Percentiles rank a stretch among this genome's conserved stretches.
phyloP scores from a whole-genome alignment of 345 rosid species.

The Eucalyptus grandis region DNA sequence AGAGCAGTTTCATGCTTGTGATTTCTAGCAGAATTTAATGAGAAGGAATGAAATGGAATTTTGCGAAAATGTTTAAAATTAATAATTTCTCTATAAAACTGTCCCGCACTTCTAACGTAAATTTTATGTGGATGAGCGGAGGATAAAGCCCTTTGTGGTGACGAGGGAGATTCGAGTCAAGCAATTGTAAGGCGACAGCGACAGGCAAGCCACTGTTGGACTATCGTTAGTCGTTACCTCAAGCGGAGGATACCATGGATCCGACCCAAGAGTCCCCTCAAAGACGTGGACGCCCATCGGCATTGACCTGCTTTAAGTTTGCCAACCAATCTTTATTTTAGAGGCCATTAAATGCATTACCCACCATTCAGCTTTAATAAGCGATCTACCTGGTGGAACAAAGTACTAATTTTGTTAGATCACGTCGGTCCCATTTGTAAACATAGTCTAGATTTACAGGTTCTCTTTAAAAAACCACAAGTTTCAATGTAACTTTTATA shows the following conservation, averaged over 20 bases:
- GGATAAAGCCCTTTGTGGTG: neutral
- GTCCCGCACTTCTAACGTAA: neutral
- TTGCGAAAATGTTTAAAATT: too few relatives aligned
- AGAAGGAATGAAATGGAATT: neutral
- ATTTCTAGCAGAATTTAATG: fast-evolving
- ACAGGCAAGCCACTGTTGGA: neutral
- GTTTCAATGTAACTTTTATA: neutral
- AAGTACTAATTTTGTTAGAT: neutral
- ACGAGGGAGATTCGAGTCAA: neutral
- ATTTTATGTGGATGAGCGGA: neutral
- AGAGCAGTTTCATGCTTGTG: fast-evolving
- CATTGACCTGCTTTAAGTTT: neutral
- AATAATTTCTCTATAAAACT: neutral
- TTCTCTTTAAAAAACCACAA: neutral
- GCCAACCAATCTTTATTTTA: neutral
- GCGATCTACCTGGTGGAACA: neutral
- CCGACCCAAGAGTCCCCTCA: neutral
- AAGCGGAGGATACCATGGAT: neutral
- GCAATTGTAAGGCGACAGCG: neutral
- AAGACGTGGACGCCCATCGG: neutral
- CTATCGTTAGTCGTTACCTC: neutral
- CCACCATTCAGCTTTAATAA: neutral
- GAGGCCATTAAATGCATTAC: neutral
- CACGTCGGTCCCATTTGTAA: neutral
- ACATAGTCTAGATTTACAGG: neutral